A percentile compares a stretch with the other conserved stretches of the same genome.
phyloP scores from a whole-genome alignment of 495 filamentous ascomycete species.

The Hypoxylon rickii region DNA sequence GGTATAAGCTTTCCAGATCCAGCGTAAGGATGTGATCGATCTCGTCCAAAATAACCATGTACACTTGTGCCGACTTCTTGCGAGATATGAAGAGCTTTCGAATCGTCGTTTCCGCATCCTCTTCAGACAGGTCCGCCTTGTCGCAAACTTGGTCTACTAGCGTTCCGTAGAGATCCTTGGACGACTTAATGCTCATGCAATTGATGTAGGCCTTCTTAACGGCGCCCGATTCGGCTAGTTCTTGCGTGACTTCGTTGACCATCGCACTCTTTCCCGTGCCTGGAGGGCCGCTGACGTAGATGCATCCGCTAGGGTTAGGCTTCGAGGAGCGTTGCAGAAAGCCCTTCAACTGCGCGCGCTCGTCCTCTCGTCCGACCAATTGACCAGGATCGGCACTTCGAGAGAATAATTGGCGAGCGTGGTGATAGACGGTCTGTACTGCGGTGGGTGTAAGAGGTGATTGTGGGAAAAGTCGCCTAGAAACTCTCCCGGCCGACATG shows the following conservation, averaged over 20 bases:
- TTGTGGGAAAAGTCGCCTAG: conserved; percentile 58
- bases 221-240: conserved; percentile 49
- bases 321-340: conserved; percentile 72
- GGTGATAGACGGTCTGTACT: conserved; percentile 76
- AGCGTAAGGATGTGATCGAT: conserved; percentile 90
- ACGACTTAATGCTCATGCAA: conserved; percentile 90
- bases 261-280: conserved; percentile 97
- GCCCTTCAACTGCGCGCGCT: conserved; percentile 67
- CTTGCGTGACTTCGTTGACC: conserved; percentile 74
- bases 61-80: conserved; percentile 60
- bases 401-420: conserved; percentile 85
- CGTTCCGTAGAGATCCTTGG: conserved; percentile 78
- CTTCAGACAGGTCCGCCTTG: conserved; percentile 45
- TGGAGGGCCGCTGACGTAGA: conserved; percentile 94
- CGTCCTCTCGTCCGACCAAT: conserved; percentile 81
- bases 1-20: conserved; percentile 85
- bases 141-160: conserved; percentile 60
- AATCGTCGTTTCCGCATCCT: conserved; percentile 62
- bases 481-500: conserved; percentile 55
- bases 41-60: conserved; percentile 87
- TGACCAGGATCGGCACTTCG: conserved; percentile 73
- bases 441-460: conserved; percentile 67
- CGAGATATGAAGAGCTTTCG: conserved; percentile 67
- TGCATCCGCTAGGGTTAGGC: conserved; percentile 71
- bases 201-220: conserved; percentile 82